These are phyloP conservation scores for Helotiales sp. DNA, from an alignment of 2,329 filamentous ascomycete genomes.

Conservation along the genomic window DNA sequence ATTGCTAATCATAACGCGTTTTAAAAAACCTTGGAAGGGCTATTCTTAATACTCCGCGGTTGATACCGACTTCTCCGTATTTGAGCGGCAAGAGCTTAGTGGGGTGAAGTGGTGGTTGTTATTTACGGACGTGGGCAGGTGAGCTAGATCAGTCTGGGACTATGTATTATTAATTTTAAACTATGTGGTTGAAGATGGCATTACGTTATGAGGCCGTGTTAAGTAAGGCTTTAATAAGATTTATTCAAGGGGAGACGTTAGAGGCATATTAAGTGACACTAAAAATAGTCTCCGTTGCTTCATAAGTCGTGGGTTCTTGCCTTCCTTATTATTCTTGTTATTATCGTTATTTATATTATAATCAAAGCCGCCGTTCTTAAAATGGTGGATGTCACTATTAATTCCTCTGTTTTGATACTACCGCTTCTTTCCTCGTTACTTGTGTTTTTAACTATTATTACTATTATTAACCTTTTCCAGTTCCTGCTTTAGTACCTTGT, in stretches of 20 bases:
- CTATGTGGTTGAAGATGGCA: slow-evolving; percentile 19
- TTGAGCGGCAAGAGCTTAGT: slow-evolving; percentile 23
- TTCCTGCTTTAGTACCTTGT: slow-evolving; percentile 1
- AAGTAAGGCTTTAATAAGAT: slow-evolving; percentile 4
- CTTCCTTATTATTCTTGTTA: slow-evolving; percentile 4
- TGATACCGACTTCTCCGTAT: slow-evolving; percentile 19
- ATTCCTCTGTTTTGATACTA: slow-evolving; percentile 12
- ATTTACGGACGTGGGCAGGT: slow-evolving; percentile 15
- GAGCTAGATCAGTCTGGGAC: slow-evolving; percentile 11
- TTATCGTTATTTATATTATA: slow-evolving; percentile 16
- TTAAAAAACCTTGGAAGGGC: slow-evolving; percentile 32
- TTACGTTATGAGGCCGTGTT: slow-evolving; percentile 10
- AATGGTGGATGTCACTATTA: slow-evolving; percentile 15
- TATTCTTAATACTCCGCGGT: slow-evolving; percentile 30
- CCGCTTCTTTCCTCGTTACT: slow-evolving; percentile 16
- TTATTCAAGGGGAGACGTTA: slow-evolving; percentile 11
- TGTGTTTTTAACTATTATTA: slow-evolving; percentile 1
- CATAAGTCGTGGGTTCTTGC: slow-evolving; percentile 20
- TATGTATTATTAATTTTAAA: slow-evolving; percentile 15
- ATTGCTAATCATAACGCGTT: slow-evolving; percentile 25
- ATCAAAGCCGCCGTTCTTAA: slow-evolving; percentile 9
- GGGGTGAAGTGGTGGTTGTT: slow-evolving; percentile 14
- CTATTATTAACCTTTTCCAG: slow-evolving; percentile 6
- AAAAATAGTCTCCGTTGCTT: slow-evolving; percentile 21
- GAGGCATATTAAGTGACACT: slow-evolving; percentile 15